phyloP scores from a whole-genome alignment of 2,329 filamentous ascomycete species.

The Akanthomyces muscarius region DNA sequence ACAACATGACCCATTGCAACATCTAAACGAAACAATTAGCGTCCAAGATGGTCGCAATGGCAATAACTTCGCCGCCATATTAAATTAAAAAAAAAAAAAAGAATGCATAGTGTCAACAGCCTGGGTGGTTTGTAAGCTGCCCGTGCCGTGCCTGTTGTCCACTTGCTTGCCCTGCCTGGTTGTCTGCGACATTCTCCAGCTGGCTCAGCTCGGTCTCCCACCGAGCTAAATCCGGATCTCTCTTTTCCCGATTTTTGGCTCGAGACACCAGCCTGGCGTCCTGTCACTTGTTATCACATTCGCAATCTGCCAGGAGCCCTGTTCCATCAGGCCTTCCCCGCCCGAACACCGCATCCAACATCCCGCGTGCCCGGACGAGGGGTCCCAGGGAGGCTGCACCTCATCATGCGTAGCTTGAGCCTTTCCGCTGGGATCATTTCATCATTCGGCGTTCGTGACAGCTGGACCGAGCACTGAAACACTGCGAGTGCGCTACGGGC shows the following conservation, averaged over 20 bases:
- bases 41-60: no score
- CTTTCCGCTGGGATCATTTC: no score
- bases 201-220: neutral
- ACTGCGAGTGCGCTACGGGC: no score
- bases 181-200: neutral
- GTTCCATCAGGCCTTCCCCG: neutral
- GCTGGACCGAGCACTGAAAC: no score
- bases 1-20: no score
- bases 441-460: no score
- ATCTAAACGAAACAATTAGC: no score
- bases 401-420: neutral
- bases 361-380: neutral
- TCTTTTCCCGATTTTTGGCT: conserved; percentile 6
- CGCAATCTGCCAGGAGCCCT: conserved; percentile 4
- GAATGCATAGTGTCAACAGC: no score
- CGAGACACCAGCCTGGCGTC: conserved; percentile 1
- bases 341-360: neutral
- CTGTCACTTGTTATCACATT: neutral
- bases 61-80: no score
- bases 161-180: neutral
- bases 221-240: conserved; percentile 2
- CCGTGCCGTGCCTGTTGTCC: no score
- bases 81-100: no score
- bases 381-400: neutral
- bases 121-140: no score